These are phyloP conservation scores for Ehretia macrophylla DNA, from an alignment of 257 asterid species.

Conservation along the genomic window DNA sequence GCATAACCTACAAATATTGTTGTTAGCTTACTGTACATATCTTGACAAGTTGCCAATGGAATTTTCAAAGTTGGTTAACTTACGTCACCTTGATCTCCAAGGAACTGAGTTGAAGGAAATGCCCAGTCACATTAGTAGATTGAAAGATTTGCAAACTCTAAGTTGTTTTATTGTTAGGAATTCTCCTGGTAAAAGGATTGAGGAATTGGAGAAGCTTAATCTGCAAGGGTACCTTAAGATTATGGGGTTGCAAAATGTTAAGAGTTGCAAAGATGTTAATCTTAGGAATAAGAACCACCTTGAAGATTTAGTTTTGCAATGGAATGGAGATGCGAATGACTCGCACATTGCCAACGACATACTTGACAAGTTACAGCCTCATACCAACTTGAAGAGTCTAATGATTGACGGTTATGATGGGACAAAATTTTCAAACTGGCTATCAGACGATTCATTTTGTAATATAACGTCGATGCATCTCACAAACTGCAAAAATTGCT, in stretches of 20 bases:
- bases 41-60: conserved; percentile 2
- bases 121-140: conserved; percentile 1
- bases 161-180: not conserved
- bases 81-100: conserved; percentile 7
- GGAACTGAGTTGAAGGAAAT: not conserved
- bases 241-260: conserved; percentile 12
- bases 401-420: conserved; percentile 31
- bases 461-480: conserved; percentile 33
- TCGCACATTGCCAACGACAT: conserved; percentile 18
- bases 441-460: conserved; percentile 32
- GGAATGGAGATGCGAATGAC: not conserved
- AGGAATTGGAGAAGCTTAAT: conserved; percentile 5
- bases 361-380: conserved; percentile 47
- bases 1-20: conserved; percentile 23
- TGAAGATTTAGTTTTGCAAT: conserved; percentile 1
- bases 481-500: conserved; percentile 36
- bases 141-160: not conserved
- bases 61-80: not conserved
- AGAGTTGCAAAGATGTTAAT: not conserved
- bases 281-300: conserved; percentile 9
- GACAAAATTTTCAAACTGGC: conserved; percentile 37
- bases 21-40: conserved; percentile 1
- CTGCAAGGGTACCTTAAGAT: conserved; percentile 1
- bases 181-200: conserved; percentile 5
- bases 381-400: conserved; percentile 27